These are phyloP conservation scores for Phytophthora sansomeana DNA, from an alignment of 352 stramenopile species.

Conservation along the genomic window DNA sequence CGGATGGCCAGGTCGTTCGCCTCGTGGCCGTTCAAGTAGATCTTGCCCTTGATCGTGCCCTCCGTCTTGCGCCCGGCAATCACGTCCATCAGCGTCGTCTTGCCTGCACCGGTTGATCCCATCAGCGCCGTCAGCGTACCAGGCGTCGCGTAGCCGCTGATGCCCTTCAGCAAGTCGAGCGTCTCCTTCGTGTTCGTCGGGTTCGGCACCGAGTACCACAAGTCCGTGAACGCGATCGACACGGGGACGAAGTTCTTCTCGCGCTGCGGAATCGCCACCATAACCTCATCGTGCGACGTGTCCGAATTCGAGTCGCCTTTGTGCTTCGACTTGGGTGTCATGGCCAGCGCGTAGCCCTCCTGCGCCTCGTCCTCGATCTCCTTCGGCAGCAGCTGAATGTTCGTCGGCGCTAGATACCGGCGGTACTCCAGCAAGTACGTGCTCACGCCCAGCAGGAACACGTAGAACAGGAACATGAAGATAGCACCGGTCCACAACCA, in stretches of 20 bases:
- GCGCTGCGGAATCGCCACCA: conserved; percentile 18
- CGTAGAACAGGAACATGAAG: conserved; percentile 41
- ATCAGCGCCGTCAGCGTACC: conserved; percentile 93
- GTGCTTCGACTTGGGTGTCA: conserved; percentile 17
- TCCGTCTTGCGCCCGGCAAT: conserved; percentile 38
- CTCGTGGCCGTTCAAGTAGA: conserved; percentile 49
- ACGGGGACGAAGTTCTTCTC: conserved; percentile 36
- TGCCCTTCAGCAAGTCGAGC: conserved; percentile 46
- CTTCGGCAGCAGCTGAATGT: conserved; percentile 16
- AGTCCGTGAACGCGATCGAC: conserved; percentile 40
- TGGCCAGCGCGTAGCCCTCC: conserved; percentile 23
- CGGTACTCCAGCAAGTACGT: conserved; percentile 43
- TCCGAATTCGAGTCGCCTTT: conserved; percentile 17
- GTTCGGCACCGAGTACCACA: conserved; percentile 45
- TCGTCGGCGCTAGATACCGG: conserved; percentile 21
- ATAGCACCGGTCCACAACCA: conserved; percentile 45
- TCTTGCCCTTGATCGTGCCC: conserved; percentile 63
- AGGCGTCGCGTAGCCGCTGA: conserved; percentile 41
- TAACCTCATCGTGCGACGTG: conserved; percentile 25
- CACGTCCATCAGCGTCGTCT: conserved; percentile 37
- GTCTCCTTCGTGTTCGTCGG: conserved; percentile 43
- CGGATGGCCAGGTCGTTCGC: conserved; percentile 46
- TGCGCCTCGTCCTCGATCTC: conserved; percentile 21
- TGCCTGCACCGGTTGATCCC: conserved; percentile 60
- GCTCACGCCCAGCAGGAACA: conserved; percentile 41